Percentiles rank a stretch among this genome's conserved stretches.
These are phyloP conservation scores for Clathrus columnatus DNA, from an alignment of 768 basidiomycete genomes.

Conservation along the genomic window DNA sequence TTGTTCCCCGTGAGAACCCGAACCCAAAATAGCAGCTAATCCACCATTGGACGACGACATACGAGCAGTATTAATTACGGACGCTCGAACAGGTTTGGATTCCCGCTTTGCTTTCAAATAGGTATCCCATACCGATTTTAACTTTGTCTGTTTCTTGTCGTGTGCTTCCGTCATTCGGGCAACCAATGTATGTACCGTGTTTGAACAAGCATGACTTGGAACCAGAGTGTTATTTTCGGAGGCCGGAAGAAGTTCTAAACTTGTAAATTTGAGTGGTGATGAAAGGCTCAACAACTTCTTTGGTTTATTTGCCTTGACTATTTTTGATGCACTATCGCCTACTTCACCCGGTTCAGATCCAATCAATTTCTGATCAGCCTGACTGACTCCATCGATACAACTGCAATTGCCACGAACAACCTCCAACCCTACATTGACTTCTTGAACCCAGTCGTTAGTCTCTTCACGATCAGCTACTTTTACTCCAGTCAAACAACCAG, in stretches of 20 bases:
- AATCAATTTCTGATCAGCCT: slow-evolving; percentile 4
- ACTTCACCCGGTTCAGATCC: slow-evolving; percentile 10
- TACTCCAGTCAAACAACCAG: slow-evolving; percentile 79
- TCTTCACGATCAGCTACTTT: slow-evolving; percentile 81
- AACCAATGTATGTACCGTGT: slow-evolving; percentile 66
- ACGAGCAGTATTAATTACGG: slow-evolving; percentile 13
- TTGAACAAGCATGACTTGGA: slow-evolving; percentile 66
- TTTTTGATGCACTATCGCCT: slow-evolving; percentile 20
- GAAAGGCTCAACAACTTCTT: slow-evolving; percentile 1
- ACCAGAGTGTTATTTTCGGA: slow-evolving; percentile 42
- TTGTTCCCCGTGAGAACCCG: slow-evolving; percentile 52
- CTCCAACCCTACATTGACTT: slow-evolving; percentile 32
- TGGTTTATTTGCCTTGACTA: neutral
- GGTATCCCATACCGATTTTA: slow-evolving; percentile 77
- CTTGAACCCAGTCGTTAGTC: slow-evolving; percentile 62
- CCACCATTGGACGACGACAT: slow-evolving; percentile 22
- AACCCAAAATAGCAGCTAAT: slow-evolving; percentile 60
- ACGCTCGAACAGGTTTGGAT: slow-evolving; percentile 32
- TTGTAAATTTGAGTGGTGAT: slow-evolving; percentile 11
- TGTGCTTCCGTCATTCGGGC: slow-evolving; percentile 74
- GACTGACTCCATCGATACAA: slow-evolving; percentile 27
- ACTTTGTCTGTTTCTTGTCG: slow-evolving; percentile 62
- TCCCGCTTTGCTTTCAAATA: slow-evolving; percentile 61
- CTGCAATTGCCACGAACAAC: slow-evolving; percentile 34
- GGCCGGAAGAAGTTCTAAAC: slow-evolving; percentile 33